phyloP scores from a whole-genome alignment of 768 basidiomycete genomes.

The Lepiota venenata region DNA sequence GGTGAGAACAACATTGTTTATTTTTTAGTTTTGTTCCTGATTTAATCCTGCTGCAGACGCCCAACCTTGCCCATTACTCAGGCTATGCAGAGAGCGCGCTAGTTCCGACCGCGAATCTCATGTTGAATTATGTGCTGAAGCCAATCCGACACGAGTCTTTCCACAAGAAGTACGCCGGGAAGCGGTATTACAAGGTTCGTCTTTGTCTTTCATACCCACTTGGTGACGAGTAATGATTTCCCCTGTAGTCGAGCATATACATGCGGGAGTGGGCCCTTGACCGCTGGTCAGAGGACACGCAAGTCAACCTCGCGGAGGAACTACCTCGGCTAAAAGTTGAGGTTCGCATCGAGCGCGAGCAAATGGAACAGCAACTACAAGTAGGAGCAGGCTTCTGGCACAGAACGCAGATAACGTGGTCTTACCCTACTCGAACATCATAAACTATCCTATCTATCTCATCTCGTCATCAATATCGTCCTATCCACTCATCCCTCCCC shows the following conservation, averaged over 20 bases:
- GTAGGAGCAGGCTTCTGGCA: slow-evolving; percentile 7
- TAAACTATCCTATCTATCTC: slow-evolving; percentile 12
- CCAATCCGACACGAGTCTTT: slow-evolving; percentile 81
- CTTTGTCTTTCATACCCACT: neutral
- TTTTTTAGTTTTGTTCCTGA: slow-evolving; percentile 5
- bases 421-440: neutral
- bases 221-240: neutral
- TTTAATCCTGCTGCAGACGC: slow-evolving; percentile 39
- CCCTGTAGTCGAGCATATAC: slow-evolving; percentile 68
- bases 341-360: slow-evolving; percentile 39
- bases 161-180: slow-evolving; percentile 90
- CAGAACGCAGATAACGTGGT: slow-evolving; percentile 9
- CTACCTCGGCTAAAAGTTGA: slow-evolving; percentile 57
- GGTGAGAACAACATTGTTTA: slow-evolving; percentile 51
- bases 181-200: slow-evolving; percentile 81
- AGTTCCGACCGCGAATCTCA: slow-evolving; percentile 85
- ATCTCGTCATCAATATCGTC: slow-evolving; percentile 4
- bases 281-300: slow-evolving; percentile 62
- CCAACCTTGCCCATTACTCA: slow-evolving; percentile 91
- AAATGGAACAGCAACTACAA: slow-evolving; percentile 23
- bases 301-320: slow-evolving; percentile 57
- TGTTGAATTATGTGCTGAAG: slow-evolving; percentile 90
- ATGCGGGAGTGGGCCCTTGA: slow-evolving; percentile 84
- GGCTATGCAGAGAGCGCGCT: slow-evolving; percentile 85
- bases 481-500: slow-evolving; percentile 7